Conservation (phyloP, 2,329 filamentous ascomycete genomes). For the Paecilomyces sp. region DNA sequence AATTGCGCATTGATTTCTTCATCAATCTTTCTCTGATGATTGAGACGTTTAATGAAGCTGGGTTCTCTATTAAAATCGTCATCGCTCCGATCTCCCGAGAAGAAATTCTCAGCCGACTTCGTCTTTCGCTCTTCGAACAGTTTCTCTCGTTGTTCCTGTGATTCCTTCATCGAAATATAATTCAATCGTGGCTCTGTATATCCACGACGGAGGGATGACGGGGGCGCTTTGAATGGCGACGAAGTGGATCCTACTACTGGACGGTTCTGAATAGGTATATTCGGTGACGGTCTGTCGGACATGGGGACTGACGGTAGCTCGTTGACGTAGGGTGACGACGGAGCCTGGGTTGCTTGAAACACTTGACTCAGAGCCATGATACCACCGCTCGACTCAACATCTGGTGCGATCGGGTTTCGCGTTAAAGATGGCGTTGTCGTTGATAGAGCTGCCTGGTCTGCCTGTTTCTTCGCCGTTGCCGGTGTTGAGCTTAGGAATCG, state of each 20-base stretch:
- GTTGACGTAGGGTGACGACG: constrained; percentile 38
- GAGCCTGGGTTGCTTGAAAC: constrained; percentile 42
- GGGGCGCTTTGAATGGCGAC: constrained; percentile 28
- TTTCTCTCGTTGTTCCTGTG: constrained; percentile 34
- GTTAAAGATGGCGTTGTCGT: constrained; percentile 33
- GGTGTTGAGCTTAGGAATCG: constrained; percentile 38
- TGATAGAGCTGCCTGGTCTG: constrained; percentile 17
- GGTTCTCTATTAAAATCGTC: constrained; percentile 39
- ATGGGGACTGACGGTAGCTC: constrained; percentile 26
- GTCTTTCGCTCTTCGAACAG: constrained; percentile 22
- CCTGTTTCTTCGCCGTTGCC: constrained; percentile 28
- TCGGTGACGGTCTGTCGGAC: constrained; percentile 44
- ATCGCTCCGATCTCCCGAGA: constrained; percentile 29
- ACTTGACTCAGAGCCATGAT: constrained; percentile 41
- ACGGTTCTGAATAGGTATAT: constrained; percentile 35
- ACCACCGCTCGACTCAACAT: constrained; percentile 27
- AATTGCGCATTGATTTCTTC: constrained; percentile 29
- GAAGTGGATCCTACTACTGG: constrained; percentile 26
- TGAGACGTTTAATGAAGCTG: constrained; percentile 26
- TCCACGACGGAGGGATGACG: constrained; percentile 25
- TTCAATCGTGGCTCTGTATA: constrained; percentile 34
- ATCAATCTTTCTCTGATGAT: constrained; percentile 25
- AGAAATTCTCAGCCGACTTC: constrained; percentile 27
- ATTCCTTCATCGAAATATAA: constrained; percentile 42
- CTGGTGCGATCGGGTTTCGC: constrained; percentile 35